These are phyloP conservation scores for Trypanosoma cruzi DNA, from an alignment of 208 protist species.

Conservation along the genomic window DNA sequence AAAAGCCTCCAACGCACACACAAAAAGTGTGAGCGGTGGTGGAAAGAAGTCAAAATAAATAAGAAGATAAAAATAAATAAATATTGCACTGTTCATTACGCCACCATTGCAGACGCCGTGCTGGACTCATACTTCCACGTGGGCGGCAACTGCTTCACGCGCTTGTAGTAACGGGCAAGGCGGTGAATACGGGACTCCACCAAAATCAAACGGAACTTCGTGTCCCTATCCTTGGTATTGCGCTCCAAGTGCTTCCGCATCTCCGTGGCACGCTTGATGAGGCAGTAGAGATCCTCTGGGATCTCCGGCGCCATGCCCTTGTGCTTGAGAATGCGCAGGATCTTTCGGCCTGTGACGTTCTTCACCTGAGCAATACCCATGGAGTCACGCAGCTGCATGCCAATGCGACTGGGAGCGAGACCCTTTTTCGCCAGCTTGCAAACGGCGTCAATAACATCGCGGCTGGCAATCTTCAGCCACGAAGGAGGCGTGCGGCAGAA, in stretches of 20 bases:
- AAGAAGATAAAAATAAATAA: too few species aligned
- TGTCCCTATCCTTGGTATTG: slow-evolving; percentile 98
- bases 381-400: slow-evolving; percentile 99
- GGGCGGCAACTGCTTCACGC: slow-evolving; percentile 84
- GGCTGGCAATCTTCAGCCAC: slow-evolving; percentile 98
- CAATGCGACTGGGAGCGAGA: slow-evolving; percentile 99
- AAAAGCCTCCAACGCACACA: too few species aligned
- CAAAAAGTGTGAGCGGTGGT: too few species aligned
- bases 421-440: slow-evolving; percentile 99
- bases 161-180: slow-evolving; percentile 99
- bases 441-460: slow-evolving; percentile 96
- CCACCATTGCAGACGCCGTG: slow-evolving; percentile 63
- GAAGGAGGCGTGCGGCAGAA: slow-evolving; percentile 98
- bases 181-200: slow-evolving; percentile 99
- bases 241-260: slow-evolving; percentile 99
- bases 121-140: slow-evolving; percentile 56
- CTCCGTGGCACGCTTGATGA: slow-evolving; percentile 99
- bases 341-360: slow-evolving; percentile 99
- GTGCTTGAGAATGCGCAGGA: slow-evolving; percentile 99
- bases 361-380: slow-evolving; percentile 99
- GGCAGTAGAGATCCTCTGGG: slow-evolving; percentile 99
- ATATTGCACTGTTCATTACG: too few species aligned
- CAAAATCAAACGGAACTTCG: slow-evolving; percentile 99
- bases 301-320: slow-evolving; percentile 99
- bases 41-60: too few species aligned